Evolutionary conservation across 371 early-diverging fungal genomes (phyloP), one percentile per base, ranked within the genome.

Genomic region (Apophysomyces trapeziformis): DNA sequence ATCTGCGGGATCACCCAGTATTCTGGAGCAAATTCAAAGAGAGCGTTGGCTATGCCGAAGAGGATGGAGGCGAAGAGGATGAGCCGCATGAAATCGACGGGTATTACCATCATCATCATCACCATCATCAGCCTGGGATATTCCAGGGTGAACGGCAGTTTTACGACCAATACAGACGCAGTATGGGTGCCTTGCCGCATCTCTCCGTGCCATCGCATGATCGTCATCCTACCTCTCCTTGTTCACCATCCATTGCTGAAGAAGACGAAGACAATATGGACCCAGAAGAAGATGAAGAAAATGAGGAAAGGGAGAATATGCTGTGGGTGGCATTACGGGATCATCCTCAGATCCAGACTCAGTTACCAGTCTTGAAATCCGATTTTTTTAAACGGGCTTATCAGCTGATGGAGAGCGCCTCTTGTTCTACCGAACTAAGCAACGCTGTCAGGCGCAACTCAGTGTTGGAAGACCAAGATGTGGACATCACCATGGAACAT

Each of bases 1-100:
- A 70, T 60, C 68, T 87, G 16, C 63, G 38, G 8, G 67, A 73
- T 16, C 80, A 79, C 18, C 79, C 76, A 21, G 78, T 78, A 0
- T 84, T 88, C 63, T 44, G 84, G 43, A 59, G 65, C 5, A 84
- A 70, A 50, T 79, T 88, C 41, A 76, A 76, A 50, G 75, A 81
- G 56, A 76, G 70, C 9, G 74, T 87, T 2, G 81, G 82, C 7
- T 79, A 78, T 39, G 71, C 74, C 43, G 75, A 69, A 0, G 68
- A 74, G 37, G 64, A 71, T 38, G 67, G 67, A 32, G 61, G 63
- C 47, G 58, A 70, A 56, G 63, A 63, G 43, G 57, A 43, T 0
- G 45, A 43, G 21, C 54, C 4, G 21, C 54, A 50, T 2, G 54
- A 50, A 21, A 16, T 50, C 7, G 54, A 50, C 1, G 21, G 54